Evolutionary conservation across 169 alveolate genomes (phyloP).

Genomic region (Hammondia hammondi): DNA sequence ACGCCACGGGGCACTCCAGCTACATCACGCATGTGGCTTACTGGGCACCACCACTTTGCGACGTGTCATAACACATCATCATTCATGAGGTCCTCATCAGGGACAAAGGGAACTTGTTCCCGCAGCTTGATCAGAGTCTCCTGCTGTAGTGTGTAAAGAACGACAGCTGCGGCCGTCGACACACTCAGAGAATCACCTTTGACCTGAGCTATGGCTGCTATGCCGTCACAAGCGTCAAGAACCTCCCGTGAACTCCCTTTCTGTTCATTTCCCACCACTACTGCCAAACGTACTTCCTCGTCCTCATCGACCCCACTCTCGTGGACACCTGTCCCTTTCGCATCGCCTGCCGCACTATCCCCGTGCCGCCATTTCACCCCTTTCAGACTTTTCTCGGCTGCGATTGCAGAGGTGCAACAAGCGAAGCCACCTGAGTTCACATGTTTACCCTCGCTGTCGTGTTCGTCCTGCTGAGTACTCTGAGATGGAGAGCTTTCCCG

Average conservation of each 20-base stretch:
- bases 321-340: neutral
- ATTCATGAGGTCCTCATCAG: neutral
- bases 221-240: neutral
- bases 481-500: neutral
- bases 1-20: no score
- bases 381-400: neutral
- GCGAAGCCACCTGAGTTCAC: no score
- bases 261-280: conserved; percentile 30
- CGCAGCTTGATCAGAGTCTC: neutral
- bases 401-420: neutral
- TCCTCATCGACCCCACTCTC: neutral
- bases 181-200: conserved; percentile 32
- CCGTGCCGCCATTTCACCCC: neutral
- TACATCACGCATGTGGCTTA: no score
- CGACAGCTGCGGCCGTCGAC: conserved; percentile 30
- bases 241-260: neutral
- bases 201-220: conserved; percentile 34
- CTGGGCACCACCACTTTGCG: no score
- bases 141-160: neutral
- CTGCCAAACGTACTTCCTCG: neutral
- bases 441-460: no score
- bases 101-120: neutral
- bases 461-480: neutral
- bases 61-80: neutral
- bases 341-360: neutral